Evolutionary conservation across 202 grass and related monocot genomes (phyloP).

Genomic region (Carex sylvatica): DNA sequence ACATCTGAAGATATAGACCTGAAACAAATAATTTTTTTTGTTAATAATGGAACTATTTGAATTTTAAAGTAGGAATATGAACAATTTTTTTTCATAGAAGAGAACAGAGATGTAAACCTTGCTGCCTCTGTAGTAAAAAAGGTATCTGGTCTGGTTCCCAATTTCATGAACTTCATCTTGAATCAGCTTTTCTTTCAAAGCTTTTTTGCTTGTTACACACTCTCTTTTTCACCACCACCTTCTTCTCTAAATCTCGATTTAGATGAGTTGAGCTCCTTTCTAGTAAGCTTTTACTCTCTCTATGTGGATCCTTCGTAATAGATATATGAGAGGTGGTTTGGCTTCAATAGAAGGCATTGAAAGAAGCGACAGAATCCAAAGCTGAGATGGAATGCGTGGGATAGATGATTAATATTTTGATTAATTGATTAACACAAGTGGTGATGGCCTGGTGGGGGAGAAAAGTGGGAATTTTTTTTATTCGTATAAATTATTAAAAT

Average conservation of each 20-base stretch:
- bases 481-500: no score
- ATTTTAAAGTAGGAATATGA: neutral
- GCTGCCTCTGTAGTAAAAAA: constrained; percentile 70
- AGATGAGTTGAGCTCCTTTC: neutral
- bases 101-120: constrained; percentile 42
- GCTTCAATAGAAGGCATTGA: neutral
- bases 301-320: neutral
- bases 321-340: constrained; percentile 19
- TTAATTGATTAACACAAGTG: constrained; percentile 28
- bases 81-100: neutral
- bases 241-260: neutral
- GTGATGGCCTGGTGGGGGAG: neutral
- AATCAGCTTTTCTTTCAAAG: constrained; percentile 4
- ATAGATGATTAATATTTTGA: constrained; percentile 13
- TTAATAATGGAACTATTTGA: neutral
- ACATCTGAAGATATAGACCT: constrained; percentile 95
- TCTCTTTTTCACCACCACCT: constrained; percentile 16
- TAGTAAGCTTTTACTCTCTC: neutral
- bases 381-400: neutral
- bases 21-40: neutral
- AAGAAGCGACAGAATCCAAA: constrained; percentile 29
- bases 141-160: constrained; percentile 71
- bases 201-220: neutral
- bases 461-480: neutral
- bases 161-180: constrained; percentile 99